These are phyloP conservation scores for Neurospora pannonica DNA, from an alignment of 495 filamentous ascomycete species.

Conservation along the genomic window DNA sequence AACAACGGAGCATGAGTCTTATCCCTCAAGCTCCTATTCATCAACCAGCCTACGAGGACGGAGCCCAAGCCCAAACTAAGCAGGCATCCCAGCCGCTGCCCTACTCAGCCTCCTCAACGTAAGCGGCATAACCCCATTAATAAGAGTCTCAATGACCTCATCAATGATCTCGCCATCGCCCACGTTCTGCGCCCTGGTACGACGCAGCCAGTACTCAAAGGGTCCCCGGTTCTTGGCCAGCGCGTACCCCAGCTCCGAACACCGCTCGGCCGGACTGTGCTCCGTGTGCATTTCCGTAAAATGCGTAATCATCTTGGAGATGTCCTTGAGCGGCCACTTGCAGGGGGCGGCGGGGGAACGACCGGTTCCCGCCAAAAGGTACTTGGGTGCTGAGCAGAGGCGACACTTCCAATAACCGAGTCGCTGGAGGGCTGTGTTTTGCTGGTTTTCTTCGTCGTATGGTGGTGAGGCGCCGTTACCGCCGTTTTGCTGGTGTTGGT, in stretches of 20 bases:
- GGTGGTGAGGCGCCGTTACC: background rate
- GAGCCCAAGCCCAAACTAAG: background rate
- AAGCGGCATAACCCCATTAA: conserved; percentile 23
- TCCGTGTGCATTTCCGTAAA: conserved; percentile 36
- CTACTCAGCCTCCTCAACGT: conserved; percentile 25
- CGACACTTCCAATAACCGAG: conserved; percentile 38
- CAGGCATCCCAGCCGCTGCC: conserved; percentile 21
- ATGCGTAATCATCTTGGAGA: conserved; percentile 38
- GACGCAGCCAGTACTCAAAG: conserved; percentile 37
- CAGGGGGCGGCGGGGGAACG: conserved; percentile 34
- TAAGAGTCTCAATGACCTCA: conserved; percentile 21
- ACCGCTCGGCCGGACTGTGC: conserved; percentile 27
- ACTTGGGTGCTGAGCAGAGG: conserved; percentile 31
- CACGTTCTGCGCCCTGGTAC: conserved; percentile 26
- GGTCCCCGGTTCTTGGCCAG: conserved; percentile 32
- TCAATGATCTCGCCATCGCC: conserved; percentile 21
- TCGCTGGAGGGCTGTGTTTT: conserved; percentile 22
- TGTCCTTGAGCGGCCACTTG: conserved; percentile 38
- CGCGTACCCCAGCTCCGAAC: conserved; percentile 29
- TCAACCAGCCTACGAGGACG: too few species aligned
- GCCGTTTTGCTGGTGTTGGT: background rate
- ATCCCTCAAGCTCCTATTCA: too few species aligned
- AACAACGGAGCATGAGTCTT: too few species aligned
- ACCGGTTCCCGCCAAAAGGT: conserved; percentile 25
- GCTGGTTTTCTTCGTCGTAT: background rate